phyloP scores from a whole-genome alignment of 2,329 filamentous ascomycete species.

The Seiridium cupressi region DNA sequence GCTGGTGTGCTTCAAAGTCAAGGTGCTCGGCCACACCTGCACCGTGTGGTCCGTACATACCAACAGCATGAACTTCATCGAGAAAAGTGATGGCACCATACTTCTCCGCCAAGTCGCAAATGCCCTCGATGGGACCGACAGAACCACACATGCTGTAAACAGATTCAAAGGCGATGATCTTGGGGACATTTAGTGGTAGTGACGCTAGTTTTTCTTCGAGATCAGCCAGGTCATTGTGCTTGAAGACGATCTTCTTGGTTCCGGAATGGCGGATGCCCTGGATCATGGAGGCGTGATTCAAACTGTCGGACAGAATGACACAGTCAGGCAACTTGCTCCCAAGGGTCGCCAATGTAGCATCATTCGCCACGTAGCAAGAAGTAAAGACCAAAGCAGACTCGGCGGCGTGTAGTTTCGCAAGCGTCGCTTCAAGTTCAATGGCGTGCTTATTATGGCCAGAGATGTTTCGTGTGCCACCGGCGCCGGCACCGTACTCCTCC shows the following conservation, averaged over 20 bases:
- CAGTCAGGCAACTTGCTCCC: constrained; percentile 95
- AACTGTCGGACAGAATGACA: constrained; percentile 93
- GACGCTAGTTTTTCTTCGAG: constrained; percentile 90
- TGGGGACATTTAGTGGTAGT: constrained; percentile 79
- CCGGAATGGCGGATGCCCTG: constrained; percentile 97
- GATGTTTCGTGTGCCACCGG: constrained; percentile 94
- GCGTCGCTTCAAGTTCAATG: constrained; percentile 74
- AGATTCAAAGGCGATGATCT: constrained; percentile 98
- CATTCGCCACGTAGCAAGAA: constrained; percentile 97
- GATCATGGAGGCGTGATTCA: constrained; percentile 99
- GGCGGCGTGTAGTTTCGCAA: constrained; percentile 88
- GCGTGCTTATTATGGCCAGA: constrained; percentile 97
- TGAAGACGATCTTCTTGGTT: constrained; percentile 96
- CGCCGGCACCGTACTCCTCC: constrained; percentile 91
- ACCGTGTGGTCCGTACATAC: constrained; percentile 96
- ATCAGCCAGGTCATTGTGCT: constrained; percentile 94
- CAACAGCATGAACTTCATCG: constrained; percentile 97
- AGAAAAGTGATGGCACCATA: constrained; percentile 97
- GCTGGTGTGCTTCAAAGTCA: constrained; percentile 82
- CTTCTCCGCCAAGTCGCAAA: constrained; percentile 94
- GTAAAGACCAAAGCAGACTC: constrained; percentile 92
- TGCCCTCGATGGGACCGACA: constrained; percentile 91
- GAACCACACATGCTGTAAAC: constrained; percentile 99
- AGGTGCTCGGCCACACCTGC: constrained; percentile 97
- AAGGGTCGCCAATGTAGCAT: constrained; percentile 93